Conservation (phyloP, 129 eudicot species). For the Gnaphalium uliginosum region DNA sequence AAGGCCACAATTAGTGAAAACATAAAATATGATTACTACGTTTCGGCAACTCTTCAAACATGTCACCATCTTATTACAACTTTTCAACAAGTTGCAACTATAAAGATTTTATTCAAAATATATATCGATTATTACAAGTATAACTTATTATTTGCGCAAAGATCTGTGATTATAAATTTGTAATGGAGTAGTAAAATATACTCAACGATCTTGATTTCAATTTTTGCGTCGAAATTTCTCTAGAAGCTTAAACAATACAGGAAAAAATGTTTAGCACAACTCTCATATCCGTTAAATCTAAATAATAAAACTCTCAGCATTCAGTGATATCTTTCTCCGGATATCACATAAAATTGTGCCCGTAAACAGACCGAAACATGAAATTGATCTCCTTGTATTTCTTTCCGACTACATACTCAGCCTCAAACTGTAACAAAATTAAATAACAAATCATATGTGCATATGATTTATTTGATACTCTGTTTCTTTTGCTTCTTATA, state of each 20-base stretch:
- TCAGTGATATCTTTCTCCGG: neutral
- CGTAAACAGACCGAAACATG: neutral
- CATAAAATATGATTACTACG: neutral
- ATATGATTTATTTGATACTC: slow-evolving; percentile 23
- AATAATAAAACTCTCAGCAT: neutral
- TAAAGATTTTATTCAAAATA: neutral
- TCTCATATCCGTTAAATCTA: neutral
- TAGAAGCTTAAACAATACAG: neutral
- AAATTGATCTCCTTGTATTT: neutral
- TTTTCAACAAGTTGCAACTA: neutral
- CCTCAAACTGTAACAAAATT: neutral
- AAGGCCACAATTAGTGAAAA: neutral
- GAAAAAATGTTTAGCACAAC: neutral
- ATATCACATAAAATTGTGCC: neutral
- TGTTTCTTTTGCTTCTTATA: slow-evolving; percentile 70
- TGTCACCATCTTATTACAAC: neutral
- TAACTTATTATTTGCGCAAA: too few relatives aligned
- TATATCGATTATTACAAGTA: neutral
- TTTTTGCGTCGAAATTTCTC: neutral
- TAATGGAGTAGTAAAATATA: neutral
- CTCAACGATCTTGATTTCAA: neutral
- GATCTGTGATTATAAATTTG: too few relatives aligned
- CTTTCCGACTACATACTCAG: neutral
- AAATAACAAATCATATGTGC: slow-evolving; percentile 12
- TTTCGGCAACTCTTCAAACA: neutral